Evolutionary conservation across 176 grass and related monocot species (phyloP).

Genomic region (Miscanthus lutarioriparius): DNA sequence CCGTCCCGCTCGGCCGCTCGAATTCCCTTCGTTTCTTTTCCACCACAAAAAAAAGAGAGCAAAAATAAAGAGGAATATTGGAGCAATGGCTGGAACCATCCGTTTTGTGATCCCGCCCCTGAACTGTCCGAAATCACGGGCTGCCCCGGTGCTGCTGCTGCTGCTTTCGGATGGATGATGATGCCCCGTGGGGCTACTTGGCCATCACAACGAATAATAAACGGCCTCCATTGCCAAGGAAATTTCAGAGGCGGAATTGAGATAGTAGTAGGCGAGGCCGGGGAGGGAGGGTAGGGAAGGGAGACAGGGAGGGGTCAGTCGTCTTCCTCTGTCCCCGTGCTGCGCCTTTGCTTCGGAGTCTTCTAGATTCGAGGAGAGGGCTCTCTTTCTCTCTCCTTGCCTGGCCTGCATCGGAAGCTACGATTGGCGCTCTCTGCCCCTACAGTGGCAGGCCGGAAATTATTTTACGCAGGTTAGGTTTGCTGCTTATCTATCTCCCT

Average conservation of each 20-base stretch:
- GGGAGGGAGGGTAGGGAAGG: background rate
- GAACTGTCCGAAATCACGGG: slow-evolving; percentile 22
- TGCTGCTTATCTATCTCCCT: slow-evolving; percentile 3
- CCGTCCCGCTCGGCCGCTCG: background rate
- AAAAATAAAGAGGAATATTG: background rate
- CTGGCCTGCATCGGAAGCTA: slow-evolving; percentile 28
- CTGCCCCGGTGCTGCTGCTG: background rate
- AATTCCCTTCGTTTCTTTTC: slow-evolving; percentile 20
- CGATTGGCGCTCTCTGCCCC: slow-evolving; percentile 30
- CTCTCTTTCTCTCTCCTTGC: background rate
- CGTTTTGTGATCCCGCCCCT: slow-evolving; percentile 25
- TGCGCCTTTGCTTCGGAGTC: slow-evolving; percentile 43
- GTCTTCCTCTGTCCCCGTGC: slow-evolving; percentile 43
- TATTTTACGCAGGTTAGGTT: slow-evolving; percentile 49
- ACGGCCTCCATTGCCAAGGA: slow-evolving; percentile 12
- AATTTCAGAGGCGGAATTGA: background rate
- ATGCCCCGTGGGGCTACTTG: slow-evolving; percentile 4
- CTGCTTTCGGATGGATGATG: slow-evolving; percentile 11
- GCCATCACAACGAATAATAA: slow-evolving; percentile 33
- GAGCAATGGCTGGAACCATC: background rate
- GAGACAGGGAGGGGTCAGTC: slow-evolving; percentile 24
- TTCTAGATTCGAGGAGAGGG: slow-evolving; percentile 41
- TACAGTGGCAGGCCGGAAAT: slow-evolving; percentile 3
- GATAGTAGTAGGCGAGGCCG: background rate
- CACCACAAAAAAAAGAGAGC: slow-evolving; percentile 23